Conservation (phyloP, 108 stramenopile genomes). For the Fragilaria radians region DNA sequence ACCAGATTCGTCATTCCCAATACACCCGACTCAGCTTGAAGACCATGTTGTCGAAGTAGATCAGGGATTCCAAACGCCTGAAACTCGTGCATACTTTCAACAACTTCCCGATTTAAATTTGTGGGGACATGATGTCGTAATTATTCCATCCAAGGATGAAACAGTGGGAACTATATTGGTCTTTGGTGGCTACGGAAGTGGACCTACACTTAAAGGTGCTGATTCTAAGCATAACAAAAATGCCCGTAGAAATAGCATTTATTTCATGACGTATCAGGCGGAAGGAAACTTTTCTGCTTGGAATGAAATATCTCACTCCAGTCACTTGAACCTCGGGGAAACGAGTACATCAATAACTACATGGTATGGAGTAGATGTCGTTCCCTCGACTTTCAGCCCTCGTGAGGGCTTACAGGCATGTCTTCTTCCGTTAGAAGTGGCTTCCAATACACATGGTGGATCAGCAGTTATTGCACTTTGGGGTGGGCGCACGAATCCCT, state of each 20-base stretch:
- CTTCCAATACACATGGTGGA: slow-evolving; percentile 18
- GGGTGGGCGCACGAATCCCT: slow-evolving; percentile 33
- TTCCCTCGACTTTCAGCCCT: not conserved
- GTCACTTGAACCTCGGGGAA: not conserved
- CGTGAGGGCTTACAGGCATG: slow-evolving; percentile 22
- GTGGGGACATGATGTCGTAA: slow-evolving; percentile 59
- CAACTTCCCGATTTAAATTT: slow-evolving; percentile 51
- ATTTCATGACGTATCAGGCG: slow-evolving; percentile 14
- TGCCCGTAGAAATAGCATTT: slow-evolving; percentile 30
- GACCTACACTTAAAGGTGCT: slow-evolving; percentile 23
- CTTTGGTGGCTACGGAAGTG: slow-evolving; percentile 78
- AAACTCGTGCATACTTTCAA: too few species aligned
- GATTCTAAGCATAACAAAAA: not conserved
- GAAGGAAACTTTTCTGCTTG: not conserved
- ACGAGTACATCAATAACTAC: too few species aligned
- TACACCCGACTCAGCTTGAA: too few species aligned
- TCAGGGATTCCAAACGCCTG: too few species aligned
- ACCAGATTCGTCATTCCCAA: too few species aligned
- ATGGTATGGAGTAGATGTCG: slow-evolving; percentile 3
- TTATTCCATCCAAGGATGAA: slow-evolving; percentile 11
- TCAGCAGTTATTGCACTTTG: slow-evolving; percentile 34
- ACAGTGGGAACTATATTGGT: slow-evolving; percentile 18
- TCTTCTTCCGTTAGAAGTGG: slow-evolving; percentile 6
- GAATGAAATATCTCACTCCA: not conserved
- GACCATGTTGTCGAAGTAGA: too few species aligned